A percentile compares a stretch with the other conserved stretches of the same genome.
phyloP scores from a whole-genome alignment of 306 rosid species.

The Ammopiptanthus mongolicus region DNA sequence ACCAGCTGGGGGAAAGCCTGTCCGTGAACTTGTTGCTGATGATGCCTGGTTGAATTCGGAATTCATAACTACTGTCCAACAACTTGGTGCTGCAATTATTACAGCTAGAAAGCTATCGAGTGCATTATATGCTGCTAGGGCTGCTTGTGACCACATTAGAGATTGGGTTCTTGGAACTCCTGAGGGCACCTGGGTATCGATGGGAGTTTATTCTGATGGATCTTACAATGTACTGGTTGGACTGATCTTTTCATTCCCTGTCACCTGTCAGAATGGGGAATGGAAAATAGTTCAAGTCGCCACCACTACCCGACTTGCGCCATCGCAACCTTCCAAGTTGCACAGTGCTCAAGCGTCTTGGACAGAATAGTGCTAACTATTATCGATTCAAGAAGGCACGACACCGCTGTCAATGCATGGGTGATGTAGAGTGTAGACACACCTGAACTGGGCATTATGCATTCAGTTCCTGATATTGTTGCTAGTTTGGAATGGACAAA shows the following conservation, averaged over 20 bases:
- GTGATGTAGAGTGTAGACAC: too few species aligned
- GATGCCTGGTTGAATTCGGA: constrained; percentile 94
- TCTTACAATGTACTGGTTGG: constrained; percentile 96
- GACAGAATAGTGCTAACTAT: too few species aligned
- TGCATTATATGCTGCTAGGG: constrained; percentile 94
- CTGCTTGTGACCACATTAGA: constrained; percentile 97
- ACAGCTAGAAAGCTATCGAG: constrained; percentile 94
- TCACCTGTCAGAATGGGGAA: constrained; percentile 74
- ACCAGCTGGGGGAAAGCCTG: constrained; percentile 72
- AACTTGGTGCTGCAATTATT: constrained; percentile 98
- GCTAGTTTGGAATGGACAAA: too few species aligned
- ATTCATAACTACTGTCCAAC: constrained; percentile 92
- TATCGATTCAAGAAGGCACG: too few species aligned
- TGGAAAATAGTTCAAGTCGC: constrained; percentile 97
- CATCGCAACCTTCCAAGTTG: too few species aligned
- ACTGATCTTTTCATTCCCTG: constrained; percentile 89
- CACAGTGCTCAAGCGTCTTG: too few species aligned
- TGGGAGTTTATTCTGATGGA: constrained; percentile 98
- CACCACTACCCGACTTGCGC: too few species aligned
- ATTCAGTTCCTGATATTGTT: too few species aligned
- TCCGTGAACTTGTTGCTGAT: constrained; percentile 71
- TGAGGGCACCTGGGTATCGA: constrained; percentile 95
- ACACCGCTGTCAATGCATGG: too few species aligned
- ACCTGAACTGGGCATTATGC: too few species aligned
- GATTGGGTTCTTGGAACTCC: constrained; percentile 99